A percentile compares a stretch with the other conserved stretches of the same genome.
These are phyloP conservation scores for Trichophyton equinum DNA, from an alignment of 2,329 filamentous ascomycete genomes.

Conservation along the genomic window DNA sequence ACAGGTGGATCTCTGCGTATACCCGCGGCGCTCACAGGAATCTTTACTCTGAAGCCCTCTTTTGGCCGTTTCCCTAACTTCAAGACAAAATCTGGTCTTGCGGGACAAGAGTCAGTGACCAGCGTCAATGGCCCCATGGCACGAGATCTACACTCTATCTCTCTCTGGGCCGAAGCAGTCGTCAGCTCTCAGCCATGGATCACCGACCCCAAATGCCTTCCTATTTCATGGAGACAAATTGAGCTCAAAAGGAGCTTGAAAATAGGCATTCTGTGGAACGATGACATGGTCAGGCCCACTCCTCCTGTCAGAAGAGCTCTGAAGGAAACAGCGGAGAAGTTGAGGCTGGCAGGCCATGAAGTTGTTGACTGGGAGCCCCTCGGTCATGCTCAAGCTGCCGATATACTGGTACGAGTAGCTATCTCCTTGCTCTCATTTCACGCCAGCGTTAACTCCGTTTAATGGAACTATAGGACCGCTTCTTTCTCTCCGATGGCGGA, in stretches of 20 bases:
- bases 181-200: slow-evolving; percentile 27
- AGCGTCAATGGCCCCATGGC: slow-evolving; percentile 31
- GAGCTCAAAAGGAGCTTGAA: slow-evolving; percentile 24
- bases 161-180: slow-evolving; percentile 26
- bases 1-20: slow-evolving; percentile 31
- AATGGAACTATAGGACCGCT: slow-evolving; percentile 8
- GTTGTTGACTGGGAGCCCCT: slow-evolving; percentile 35
- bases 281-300: slow-evolving; percentile 44
- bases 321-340: slow-evolving; percentile 22
- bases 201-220: slow-evolving; percentile 27
- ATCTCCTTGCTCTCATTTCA: background rate
- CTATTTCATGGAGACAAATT: slow-evolving; percentile 27
- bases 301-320: slow-evolving; percentile 29
- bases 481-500: slow-evolving; percentile 41
- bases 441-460: background rate
- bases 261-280: slow-evolving; percentile 36
- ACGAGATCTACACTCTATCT: slow-evolving; percentile 21
- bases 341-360: slow-evolving; percentile 27
- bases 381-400: slow-evolving; percentile 30
- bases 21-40: slow-evolving; percentile 40
- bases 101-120: slow-evolving; percentile 30
- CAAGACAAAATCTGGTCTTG: slow-evolving; percentile 38
- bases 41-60: slow-evolving; percentile 43
- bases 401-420: slow-evolving; percentile 26
- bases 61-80: slow-evolving; percentile 44